phyloP scores from a whole-genome alignment of 164 flowering plant genomes.

The Magnolia officinalis region DNA sequence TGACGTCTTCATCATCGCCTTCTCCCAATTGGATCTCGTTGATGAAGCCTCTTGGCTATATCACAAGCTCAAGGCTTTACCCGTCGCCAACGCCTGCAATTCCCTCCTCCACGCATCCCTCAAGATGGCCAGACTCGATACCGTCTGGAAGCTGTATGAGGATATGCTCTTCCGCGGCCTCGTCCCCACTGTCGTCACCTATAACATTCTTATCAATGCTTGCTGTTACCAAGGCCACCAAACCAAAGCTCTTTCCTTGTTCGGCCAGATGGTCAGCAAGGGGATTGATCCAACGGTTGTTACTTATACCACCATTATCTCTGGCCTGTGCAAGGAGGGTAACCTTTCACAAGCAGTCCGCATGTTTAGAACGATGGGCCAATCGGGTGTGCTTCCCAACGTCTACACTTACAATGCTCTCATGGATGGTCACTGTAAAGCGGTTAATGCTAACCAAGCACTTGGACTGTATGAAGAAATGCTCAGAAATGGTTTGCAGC shows the following conservation, averaged over 20 bases:
- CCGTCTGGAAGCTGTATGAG: constrained; percentile 48
- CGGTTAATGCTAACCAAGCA: constrained; percentile 29
- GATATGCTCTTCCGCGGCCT: constrained; percentile 46
- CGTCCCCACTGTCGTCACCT: constrained; percentile 46
- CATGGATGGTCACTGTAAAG: constrained; percentile 65
- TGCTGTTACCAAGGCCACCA: constrained; percentile 44
- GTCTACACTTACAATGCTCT: constrained; percentile 54
- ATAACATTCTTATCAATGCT: constrained; percentile 56
- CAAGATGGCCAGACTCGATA: constrained; percentile 36
- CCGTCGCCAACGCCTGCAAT: constrained; percentile 50
- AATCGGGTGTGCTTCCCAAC: constrained; percentile 48
- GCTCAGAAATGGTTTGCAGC: constrained; percentile 36
- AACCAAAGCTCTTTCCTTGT: constrained; percentile 31
- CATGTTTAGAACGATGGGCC: constrained; percentile 43
- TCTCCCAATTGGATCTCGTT: constrained; percentile 55
- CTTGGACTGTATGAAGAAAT: constrained; percentile 47
- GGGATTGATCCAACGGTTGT: constrained; percentile 53
- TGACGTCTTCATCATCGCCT: constrained; percentile 45
- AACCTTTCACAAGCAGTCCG: constrained; percentile 42
- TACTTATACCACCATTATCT: constrained; percentile 55
- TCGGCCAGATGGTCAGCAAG: constrained; percentile 52
- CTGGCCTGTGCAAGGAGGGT: constrained; percentile 45
- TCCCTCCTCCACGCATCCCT: constrained; percentile 51
- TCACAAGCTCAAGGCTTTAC: constrained; percentile 36
- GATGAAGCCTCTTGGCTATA: constrained; percentile 72